Conservation (phyloP, 2,329 filamentous ascomycete species). For the Nannizziopsis arthrosporioides region DNA sequence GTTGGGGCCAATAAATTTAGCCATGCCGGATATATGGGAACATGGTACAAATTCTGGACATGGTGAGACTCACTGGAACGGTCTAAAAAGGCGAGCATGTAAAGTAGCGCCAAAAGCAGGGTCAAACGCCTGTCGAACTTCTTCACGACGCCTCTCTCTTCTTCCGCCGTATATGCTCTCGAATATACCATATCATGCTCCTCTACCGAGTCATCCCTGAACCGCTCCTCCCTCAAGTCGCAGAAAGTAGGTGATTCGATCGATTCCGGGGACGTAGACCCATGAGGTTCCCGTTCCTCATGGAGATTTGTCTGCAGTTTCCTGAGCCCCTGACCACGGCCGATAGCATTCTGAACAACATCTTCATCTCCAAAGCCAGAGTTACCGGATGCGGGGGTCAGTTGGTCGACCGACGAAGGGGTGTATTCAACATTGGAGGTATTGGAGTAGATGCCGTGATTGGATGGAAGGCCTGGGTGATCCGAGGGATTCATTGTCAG, state of each 20-base stretch:
- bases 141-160: conserved; percentile 58
- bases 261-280: background rate
- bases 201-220: conserved; percentile 9
- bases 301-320: conserved; percentile 28
- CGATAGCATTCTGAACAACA: conserved; percentile 1
- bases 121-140: conserved; percentile 71
- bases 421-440: conserved; percentile 5
- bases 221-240: background rate
- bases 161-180: conserved; percentile 44
- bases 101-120: conserved; percentile 68
- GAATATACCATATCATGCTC: conserved; percentile 8
- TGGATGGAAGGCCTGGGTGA: conserved; percentile 2
- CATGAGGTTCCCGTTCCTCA: conserved; percentile 10
- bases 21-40: too few species aligned
- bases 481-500: conserved; percentile 6
- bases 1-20: background rate
- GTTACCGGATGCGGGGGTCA: conserved; percentile 27
- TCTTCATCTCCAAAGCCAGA: conserved; percentile 16
- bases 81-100: conserved; percentile 76
- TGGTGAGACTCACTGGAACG: conserved; percentile 54
- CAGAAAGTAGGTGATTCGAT: background rate
- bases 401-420: conserved; percentile 16
- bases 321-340: conserved; percentile 16
- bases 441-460: background rate
- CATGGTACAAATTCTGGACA: background rate